Evolutionary conservation across 2,329 filamentous ascomycete genomes (phyloP), one percentile per base, ranked within the genome.

Genomic region (Verticillium klebahnii): DNA sequence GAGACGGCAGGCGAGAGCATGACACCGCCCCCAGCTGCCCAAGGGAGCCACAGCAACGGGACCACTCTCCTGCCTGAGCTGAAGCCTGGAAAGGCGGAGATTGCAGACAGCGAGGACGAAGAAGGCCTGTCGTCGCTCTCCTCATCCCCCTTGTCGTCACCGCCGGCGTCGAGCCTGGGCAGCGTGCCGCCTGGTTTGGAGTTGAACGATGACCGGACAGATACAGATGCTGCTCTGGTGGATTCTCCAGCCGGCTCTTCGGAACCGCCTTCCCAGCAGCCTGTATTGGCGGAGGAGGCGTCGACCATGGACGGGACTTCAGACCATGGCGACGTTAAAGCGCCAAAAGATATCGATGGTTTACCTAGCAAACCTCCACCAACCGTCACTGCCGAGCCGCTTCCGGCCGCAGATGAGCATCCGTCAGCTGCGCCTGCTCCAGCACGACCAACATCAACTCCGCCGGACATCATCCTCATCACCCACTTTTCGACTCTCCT

Each of bases 401-500:
- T 4, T 29, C 29, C 29, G 5, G 29, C 5, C 29, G 29, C 31
- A 34, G 29, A 8, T 34, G 54, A 31, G n/a, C 29, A 39, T 37
- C 12, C 34, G 39, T 54, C 37, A 50, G 32, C 57, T 58, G 40
- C 32, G 37, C 29, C 23, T 29, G 5, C 29, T 29, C 29, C 29
- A 29, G 29, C 29, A 29, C 29, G 29, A 54, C 56, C 36, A 60
- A 29, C 58, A 65, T 45, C 29, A 60, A 25, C 57, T n/a, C 60
- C 68, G 14, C 78, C 79, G 8, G 78, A 80, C 60, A 71, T 87
- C 45, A 77, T 88, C 56, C 73, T 87, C 60, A 72, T 87, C 60
- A 85, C 84, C 8, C 82, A 85, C 71, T 79, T 85, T 68, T 81
- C 82, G 2, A 67, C 74, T 17, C 75, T 87, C 4, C 76, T 87